Evolutionary conservation across 768 basidiomycete species (phyloP), one percentile per base, ranked within the genome.

Genomic region (Boletus rufocinnamomeus): DNA sequence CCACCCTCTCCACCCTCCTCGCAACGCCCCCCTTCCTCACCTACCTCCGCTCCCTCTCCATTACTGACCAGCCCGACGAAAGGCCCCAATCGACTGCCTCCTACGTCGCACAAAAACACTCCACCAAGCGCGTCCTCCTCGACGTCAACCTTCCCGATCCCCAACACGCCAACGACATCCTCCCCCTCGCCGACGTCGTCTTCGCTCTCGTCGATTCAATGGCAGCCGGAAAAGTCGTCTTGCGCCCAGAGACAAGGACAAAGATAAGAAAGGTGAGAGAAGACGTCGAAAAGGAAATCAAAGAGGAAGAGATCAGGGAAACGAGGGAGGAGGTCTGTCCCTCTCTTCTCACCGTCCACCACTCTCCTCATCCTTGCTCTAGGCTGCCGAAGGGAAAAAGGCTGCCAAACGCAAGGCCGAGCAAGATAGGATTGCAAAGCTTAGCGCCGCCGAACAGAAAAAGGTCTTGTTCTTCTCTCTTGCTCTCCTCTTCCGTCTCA

Each of bases 11-110:
- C 52, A 75, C 82, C 28, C 73, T 82, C n/a, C 77, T 96, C 53
- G 77, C 82, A 51, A 80, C 89, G 63, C 83, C 89, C 30, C 81
- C 81, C 50, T 78, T 87, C 48, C 79, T 83, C 48, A 82, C 85
- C 40, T 87, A 91, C 77, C 92, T 97, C 80, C 89, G 90, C 64
- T 93, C 89, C 38, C 82, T 96, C 63, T 86, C 93, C 48, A 89
- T 93, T 54, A 93, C 94, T 27, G 95, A 97, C 77, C 91, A 93
- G 67, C 91, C 94, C 9, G 79, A 86, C 52, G 79, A 80, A 25
- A 85, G 89, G 54, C 95, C 95, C 1, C 59, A 66, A 1, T 70
- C 75, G 3, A 81, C 84, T 1, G 58, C 86, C 44, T 66, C 81
- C 6, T 71, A 83, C 40, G 72, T 78, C 49, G 72, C 83, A 44